Evolutionary conservation across 768 basidiomycete genomes (phyloP).

Genomic region (Suillus occidentalis): DNA sequence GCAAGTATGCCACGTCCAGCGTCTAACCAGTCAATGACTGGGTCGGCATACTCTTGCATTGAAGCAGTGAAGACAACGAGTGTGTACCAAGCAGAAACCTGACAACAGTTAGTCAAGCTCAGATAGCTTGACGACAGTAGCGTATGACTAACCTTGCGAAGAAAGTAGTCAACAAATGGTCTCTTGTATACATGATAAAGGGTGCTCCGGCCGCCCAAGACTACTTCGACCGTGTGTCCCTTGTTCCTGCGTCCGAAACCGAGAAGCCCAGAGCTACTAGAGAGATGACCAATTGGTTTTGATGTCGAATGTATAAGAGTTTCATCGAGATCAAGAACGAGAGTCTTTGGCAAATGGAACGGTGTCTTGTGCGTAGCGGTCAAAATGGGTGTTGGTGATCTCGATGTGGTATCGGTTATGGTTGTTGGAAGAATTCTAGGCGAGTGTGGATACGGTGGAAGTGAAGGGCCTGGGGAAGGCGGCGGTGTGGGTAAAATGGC

Average conservation of each 20-base stretch:
- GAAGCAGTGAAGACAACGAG: conserved; percentile 98
- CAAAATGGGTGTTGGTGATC: conserved; percentile 52
- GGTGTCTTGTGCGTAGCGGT: conserved; percentile 55
- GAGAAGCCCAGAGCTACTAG: conserved; percentile 59
- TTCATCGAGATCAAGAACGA: conserved; percentile 97
- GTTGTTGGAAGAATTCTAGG: conserved; percentile 10
- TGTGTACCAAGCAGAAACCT: conserved; percentile 99
- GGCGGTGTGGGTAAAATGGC: conserved; percentile 26
- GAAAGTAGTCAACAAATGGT: conserved; percentile 94
- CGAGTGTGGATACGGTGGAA: conserved; percentile 4
- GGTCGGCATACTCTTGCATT: conserved; percentile 99
- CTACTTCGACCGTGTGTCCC: conserved; percentile 90
- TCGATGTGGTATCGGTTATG: conserved; percentile 28
- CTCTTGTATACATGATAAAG: conserved; percentile 98
- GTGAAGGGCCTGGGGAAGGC: conserved; percentile 19
- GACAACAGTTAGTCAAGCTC: conserved; percentile 9
- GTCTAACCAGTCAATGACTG: conserved; percentile 99
- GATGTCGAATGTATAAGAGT: conserved; percentile 98
- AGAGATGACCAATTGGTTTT: conserved; percentile 55
- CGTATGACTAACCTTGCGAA: conserved; percentile 65
- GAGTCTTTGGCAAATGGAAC: conserved; percentile 86
- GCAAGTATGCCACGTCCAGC: conserved; percentile 88
- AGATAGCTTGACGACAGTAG: not conserved
- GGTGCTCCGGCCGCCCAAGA: conserved; percentile 83
- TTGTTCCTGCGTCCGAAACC: conserved; percentile 61